These are phyloP conservation scores for Xylaria longipes DNA, from an alignment of 495 filamentous ascomycete genomes.

Conservation along the genomic window DNA sequence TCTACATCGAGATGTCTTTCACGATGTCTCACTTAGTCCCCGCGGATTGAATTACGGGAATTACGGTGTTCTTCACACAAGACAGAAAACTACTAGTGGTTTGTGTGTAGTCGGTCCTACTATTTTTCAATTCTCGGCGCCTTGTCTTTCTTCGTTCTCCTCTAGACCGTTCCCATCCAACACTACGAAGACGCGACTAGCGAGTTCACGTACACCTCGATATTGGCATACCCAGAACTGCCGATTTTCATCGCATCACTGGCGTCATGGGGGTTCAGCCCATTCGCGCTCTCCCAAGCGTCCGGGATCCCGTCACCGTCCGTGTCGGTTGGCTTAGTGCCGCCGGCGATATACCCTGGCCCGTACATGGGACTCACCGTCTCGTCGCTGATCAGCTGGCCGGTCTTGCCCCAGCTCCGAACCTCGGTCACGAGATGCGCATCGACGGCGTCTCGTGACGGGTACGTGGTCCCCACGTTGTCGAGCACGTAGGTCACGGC, in stretches of 20 bases:
- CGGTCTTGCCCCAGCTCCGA: constrained; percentile 35
- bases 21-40: not conserved
- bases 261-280: constrained; percentile 33
- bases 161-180: not conserved
- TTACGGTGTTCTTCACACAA: not conserved
- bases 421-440: constrained; percentile 34
- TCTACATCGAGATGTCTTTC: too few species aligned
- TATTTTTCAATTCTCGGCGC: not conserved
- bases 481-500: constrained; percentile 32
- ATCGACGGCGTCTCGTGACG: constrained; percentile 34
- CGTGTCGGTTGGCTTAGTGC: constrained; percentile 29
- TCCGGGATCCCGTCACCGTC: constrained; percentile 41
- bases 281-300: constrained; percentile 41
- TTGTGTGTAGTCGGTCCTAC: not conserved
- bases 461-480: constrained; percentile 32
- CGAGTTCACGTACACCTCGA: constrained; percentile 43
- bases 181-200: constrained; percentile 32
- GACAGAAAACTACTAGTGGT: not conserved
- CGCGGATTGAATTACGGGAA: not conserved
- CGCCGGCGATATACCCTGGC: constrained; percentile 22
- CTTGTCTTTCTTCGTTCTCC: not conserved
- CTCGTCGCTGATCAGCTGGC: constrained; percentile 43
- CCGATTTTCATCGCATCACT: constrained; percentile 37
- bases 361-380: constrained; percentile 28
- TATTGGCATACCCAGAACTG: constrained; percentile 41